These are phyloP conservation scores for Boletus coccyginus DNA, from an alignment of 768 basidiomycete genomes.

Conservation along the genomic window DNA sequence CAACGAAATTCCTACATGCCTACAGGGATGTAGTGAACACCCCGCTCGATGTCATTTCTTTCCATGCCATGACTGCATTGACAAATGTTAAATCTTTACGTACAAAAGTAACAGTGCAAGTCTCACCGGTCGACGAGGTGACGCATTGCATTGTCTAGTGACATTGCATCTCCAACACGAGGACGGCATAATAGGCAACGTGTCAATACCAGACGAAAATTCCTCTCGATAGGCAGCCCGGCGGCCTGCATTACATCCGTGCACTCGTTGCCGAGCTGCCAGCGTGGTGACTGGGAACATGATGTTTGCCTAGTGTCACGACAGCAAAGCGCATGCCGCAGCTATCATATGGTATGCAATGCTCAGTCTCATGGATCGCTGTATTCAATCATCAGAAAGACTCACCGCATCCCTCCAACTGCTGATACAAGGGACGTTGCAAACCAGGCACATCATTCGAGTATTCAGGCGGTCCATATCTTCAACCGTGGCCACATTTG, in stretches of 20 bases:
- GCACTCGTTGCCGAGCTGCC: neutral
- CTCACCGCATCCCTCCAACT: constrained; percentile 1
- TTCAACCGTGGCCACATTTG: neutral
- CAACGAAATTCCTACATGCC: neutral
- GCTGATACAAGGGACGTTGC: neutral
- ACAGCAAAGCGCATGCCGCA: neutral
- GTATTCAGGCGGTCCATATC: constrained; percentile 6
- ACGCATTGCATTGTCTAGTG: too few species aligned
- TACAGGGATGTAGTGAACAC: neutral
- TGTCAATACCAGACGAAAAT: too few species aligned
- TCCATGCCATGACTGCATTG: neutral
- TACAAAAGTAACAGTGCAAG: neutral
- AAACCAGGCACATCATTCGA: neutral
- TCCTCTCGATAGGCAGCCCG: neutral
- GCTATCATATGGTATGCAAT: neutral
- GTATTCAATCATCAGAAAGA: neutral
- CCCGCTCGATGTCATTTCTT: neutral
- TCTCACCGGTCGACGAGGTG: neutral
- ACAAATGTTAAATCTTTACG: neutral
- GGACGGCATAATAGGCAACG: neutral
- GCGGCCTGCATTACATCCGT: neutral
- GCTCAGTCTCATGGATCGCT: neutral
- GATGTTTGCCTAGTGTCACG: accelerated
- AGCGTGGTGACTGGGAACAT: neutral
- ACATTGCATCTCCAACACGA: neutral